phyloP scores from a whole-genome alignment of 352 stramenopile species.

The Pythium rhizo-oryzae region DNA sequence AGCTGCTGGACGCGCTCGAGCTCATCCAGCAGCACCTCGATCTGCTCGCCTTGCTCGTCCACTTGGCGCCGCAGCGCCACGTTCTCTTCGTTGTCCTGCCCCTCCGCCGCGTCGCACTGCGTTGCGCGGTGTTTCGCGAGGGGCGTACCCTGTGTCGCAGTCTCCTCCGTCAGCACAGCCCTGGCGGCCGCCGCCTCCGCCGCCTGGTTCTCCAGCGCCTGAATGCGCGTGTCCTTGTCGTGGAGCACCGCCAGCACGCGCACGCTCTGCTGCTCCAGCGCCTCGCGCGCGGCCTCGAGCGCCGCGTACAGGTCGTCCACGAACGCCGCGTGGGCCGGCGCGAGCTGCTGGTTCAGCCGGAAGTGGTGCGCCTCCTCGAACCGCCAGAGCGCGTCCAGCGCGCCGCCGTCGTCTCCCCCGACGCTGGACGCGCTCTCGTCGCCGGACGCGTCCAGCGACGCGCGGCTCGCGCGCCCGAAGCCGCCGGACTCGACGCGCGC shows the following conservation, averaged over 20 bases:
- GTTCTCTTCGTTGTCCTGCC: background rate
- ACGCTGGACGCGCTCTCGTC: background rate
- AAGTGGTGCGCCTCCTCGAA: slow-evolving; percentile 24
- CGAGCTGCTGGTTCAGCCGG: slow-evolving; percentile 25
- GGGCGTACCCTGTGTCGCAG: background rate
- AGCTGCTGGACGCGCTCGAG: slow-evolving; percentile 24
- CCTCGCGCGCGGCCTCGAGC: slow-evolving; percentile 12
- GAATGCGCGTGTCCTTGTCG: slow-evolving; percentile 34
- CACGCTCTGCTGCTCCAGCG: slow-evolving; percentile 30
- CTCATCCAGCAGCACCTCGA: slow-evolving; percentile 40
- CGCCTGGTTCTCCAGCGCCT: slow-evolving; percentile 12
- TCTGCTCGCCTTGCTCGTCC: slow-evolving; percentile 31
- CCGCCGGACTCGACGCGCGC: background rate
- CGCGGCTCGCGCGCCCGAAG: background rate
- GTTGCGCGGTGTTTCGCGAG: background rate
- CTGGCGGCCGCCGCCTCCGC: background rate
- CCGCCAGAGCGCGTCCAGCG: slow-evolving; percentile 28
- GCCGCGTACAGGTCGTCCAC: slow-evolving; percentile 23
- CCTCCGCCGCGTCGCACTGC: slow-evolving; percentile 6
- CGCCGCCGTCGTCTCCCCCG: slow-evolving; percentile 1
- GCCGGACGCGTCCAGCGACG: background rate
- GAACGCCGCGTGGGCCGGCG: slow-evolving; percentile 16
- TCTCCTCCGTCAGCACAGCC: background rate
- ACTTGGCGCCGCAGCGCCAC: slow-evolving; percentile 13
- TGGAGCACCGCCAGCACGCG: slow-evolving; percentile 32